Evolutionary conservation across 2,329 filamentous ascomycete genomes (phyloP), one percentile per base, ranked within the genome.

Genomic region (Davidsoniella australis): DNA sequence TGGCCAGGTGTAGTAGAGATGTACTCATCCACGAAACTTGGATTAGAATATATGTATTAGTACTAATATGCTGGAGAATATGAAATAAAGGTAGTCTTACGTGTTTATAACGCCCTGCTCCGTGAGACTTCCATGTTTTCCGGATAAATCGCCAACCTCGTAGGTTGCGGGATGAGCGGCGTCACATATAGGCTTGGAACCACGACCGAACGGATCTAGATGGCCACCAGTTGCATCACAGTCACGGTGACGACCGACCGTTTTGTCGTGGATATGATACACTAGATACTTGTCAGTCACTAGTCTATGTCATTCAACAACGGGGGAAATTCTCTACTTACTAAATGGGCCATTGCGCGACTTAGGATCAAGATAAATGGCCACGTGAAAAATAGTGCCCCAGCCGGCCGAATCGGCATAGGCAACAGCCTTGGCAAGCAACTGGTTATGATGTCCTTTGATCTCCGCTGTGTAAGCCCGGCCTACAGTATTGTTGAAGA

Each of bases 141-240:
- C 76, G 29, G 69, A 66, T 24, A 79, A 61, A 58, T 80, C 76
- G 45, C 76, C 76, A 4, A 75, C 68, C 60, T 80, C 68, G 59
- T 76, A 80, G 16, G 68, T 72, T 53, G 68, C 58, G 1, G 73
- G 75, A 23, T 60, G 54, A 12, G 59, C 56, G 9, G 58, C 41
- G 54, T 76, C 64, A 58, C 76, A 80, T 2, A 67, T 56, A 18
- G 69, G 64, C 0, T 57, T 57, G 55, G 75, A 66, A 41, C 68
- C 68, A 29, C 73, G 70, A 29, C 64, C 57, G 57, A 67, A 76
- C 2, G 76, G 75, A 56, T 78, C 73, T 5, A 78, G 65, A 56
- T 80, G 76, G 4, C 59, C 67, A 29, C 69, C 63, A 1, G 76
- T 71, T 4, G 59, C 61, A 50, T 66, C 69, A 64, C 76, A 80